Base-by-base conservation (phyloP, 78 protist species). In the Fonticula alba region DNA sequence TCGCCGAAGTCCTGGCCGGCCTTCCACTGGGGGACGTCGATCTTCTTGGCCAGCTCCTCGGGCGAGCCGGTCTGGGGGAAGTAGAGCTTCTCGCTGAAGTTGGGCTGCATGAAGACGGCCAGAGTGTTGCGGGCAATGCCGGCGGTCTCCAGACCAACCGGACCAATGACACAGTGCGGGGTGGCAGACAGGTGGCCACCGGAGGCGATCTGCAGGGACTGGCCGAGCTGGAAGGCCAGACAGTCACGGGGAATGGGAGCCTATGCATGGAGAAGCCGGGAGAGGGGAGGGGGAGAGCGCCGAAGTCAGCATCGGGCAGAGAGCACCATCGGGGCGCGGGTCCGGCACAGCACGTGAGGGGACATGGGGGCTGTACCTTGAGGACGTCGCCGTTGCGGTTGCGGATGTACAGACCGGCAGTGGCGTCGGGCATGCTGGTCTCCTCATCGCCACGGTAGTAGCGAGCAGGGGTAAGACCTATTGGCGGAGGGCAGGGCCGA, bases 151-250 rank as follows among this genome's bases (percentile, higher is more conserved):
- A 2, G 29, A 1, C 61, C 61, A 3, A 2, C 24, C 15, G 61
- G 41, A 22, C 61, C 46, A n/a, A 10, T 37, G 46, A 52, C 57
- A 11, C 57, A 52, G 57, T 75, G 80, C 29, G 74, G 74, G 6
- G 80, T 75, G 24, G 80, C 80, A 19, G 37, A 53, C 36, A 75
- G 68, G 40, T 13, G 9, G 41, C 80, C 80, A 35, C 80, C 80
- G 26, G 66, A 24, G 49, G 9, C 64, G 26, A 75, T 46, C 51
- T 75, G 80, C 37, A 54, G 19, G 17, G 68, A 2, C 62, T 73
- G 66, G 24, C 79, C 79, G 26, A 68, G 55, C 51, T 73, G 79
- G 64, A 73, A 73, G 9, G 73, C 79, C 10, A 67, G 52, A 11
- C 22, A 10, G 60, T 73, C 79, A 17, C 35, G 35, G 36, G 57